These are phyloP conservation scores for Corymbia citriodora DNA, from an alignment of 441 rosid genomes.

Conservation along the genomic window DNA sequence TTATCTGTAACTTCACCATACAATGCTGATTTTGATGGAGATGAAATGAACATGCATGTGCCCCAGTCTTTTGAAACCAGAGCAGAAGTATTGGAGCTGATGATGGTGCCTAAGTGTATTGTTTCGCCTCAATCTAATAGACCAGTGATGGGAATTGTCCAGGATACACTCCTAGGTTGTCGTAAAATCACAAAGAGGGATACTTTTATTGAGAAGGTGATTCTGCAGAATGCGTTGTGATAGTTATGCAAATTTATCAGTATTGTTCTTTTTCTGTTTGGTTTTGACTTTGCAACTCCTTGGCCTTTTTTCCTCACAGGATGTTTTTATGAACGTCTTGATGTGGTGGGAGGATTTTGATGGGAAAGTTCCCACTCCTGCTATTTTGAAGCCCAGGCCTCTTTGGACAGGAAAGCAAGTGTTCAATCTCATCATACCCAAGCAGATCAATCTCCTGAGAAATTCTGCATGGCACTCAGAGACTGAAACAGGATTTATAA, in stretches of 20 bases:
- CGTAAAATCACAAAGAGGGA: slow-evolving; percentile 99
- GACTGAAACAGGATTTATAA: slow-evolving; percentile 69
- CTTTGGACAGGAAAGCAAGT: slow-evolving; percentile 99
- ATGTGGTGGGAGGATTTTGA: slow-evolving; percentile 99
- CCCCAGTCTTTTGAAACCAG: slow-evolving; percentile 97
- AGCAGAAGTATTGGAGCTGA: slow-evolving; percentile 94
- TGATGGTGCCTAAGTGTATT: slow-evolving; percentile 99
- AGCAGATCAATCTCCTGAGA: slow-evolving; percentile 95
- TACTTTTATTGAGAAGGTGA: slow-evolving; percentile 97
- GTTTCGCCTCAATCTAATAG: slow-evolving; percentile 97
- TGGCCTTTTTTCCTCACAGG: slow-evolving; percentile 34
- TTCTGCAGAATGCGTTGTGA: not conserved
- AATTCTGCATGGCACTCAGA: slow-evolving; percentile 93
- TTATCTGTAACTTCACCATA: slow-evolving; percentile 97
- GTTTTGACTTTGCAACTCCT: not conserved
- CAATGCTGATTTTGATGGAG: slow-evolving; percentile 99
- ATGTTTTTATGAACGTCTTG: slow-evolving; percentile 95
- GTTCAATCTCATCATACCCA: slow-evolving; percentile 95
- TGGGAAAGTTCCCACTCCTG: slow-evolving; percentile 96
- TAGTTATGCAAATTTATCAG: not conserved
- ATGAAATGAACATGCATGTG: slow-evolving; percentile 99
- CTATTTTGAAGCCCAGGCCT: slow-evolving; percentile 91
- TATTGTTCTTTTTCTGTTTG: slow-evolving; percentile 1
- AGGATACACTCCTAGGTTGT: slow-evolving; percentile 96
- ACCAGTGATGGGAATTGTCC: slow-evolving; percentile 99